Conservation (phyloP, 2,329 filamentous ascomycete species). For the Lizonia empirigonia region DNA sequence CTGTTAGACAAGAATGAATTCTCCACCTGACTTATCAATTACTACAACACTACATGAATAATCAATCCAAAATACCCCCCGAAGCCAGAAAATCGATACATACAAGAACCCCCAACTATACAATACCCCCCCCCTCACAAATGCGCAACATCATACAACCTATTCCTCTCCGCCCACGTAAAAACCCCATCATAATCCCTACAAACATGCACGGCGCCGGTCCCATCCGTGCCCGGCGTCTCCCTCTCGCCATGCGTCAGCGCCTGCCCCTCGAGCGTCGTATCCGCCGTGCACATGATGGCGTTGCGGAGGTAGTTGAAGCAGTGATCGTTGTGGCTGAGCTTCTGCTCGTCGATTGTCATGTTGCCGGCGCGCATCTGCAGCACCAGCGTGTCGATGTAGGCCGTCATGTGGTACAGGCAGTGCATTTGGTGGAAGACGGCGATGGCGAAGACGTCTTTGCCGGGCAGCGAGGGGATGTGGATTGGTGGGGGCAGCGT, state of each 20-base stretch:
- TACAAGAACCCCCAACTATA: no score
- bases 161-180: conserved; percentile 13
- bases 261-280: conserved; percentile 32
- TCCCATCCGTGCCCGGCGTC: conserved; percentile 24
- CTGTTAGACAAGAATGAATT: no score
- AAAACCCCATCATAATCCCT: conserved; percentile 25
- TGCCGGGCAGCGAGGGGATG: conserved; percentile 10
- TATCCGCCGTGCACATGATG: conserved; percentile 34
- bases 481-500: conserved; percentile 26
- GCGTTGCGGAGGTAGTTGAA: conserved; percentile 37
- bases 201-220: conserved; percentile 27
- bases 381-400: conserved; percentile 22
- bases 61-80: no score
- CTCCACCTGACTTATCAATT: no score
- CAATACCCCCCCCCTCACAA: neutral
- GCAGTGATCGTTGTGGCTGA: conserved; percentile 39
- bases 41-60: no score
- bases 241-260: conserved; percentile 7
- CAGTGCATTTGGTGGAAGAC: conserved; percentile 31
- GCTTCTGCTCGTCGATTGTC: conserved; percentile 20
- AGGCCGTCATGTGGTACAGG: conserved; percentile 22
- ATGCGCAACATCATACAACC: conserved; percentile 14
- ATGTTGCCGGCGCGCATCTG: conserved; percentile 24
- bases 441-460: conserved; percentile 21
- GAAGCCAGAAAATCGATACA: no score